Evolutionary conservation across 2,329 filamentous ascomycete species (phyloP).

Genomic region (Chaetomium sp.): DNA sequence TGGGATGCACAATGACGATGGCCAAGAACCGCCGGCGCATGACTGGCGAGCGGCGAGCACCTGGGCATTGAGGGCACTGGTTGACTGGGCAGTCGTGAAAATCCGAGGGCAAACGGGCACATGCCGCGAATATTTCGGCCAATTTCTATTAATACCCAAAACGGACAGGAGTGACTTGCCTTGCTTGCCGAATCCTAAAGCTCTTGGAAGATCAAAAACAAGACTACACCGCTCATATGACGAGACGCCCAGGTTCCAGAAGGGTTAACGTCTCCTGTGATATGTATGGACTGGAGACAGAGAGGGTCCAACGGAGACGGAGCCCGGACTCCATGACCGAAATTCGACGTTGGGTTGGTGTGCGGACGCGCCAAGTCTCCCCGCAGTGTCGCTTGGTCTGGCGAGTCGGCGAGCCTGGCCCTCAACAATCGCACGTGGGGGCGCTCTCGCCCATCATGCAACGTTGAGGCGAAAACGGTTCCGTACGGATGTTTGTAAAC

Average conservation of each 20-base stretch:
- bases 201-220: neutral
- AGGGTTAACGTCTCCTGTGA: too few relatives aligned
- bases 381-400: too few relatives aligned
- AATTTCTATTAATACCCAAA: conserved; percentile 4
- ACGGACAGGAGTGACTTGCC: neutral
- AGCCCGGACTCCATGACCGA: neutral
- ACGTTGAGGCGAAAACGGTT: neutral
- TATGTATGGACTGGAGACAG: too few relatives aligned
- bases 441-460: neutral
- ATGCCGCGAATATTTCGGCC: neutral
- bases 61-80: too few relatives aligned
- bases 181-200: neutral
- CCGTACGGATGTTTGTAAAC: neutral
- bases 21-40: too few relatives aligned
- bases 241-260: neutral
- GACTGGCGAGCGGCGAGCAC: too few relatives aligned
- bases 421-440: neutral
- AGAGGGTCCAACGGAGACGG: too few relatives aligned
- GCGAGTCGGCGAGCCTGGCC: too few relatives aligned
- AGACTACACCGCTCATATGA: conserved; percentile 9
- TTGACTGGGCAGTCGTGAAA: neutral
- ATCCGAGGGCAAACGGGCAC: neutral
- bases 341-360: neutral
- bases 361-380: too few relatives aligned
- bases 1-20: conserved; percentile 14